phyloP scores from a whole-genome alignment of 257 asterid species.

The Lycium ferocissimum region DNA sequence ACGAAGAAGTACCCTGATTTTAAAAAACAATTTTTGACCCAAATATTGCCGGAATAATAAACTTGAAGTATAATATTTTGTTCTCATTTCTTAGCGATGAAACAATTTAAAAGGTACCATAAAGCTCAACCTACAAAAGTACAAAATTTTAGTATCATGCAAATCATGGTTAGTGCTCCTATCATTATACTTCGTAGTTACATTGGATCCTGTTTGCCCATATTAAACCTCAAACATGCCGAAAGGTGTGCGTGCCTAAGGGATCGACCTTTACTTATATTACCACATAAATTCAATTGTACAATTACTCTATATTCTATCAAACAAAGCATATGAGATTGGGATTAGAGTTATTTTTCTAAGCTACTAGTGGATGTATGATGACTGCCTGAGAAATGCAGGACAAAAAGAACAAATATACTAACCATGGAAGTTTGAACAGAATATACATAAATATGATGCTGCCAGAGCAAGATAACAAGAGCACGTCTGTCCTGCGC shows the following conservation, averaged over 20 bases:
- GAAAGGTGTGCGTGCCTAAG: not conserved
- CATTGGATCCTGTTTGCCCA: not conserved
- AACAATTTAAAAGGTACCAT: not conserved
- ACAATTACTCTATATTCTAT: not conserved
- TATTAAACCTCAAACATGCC: not conserved
- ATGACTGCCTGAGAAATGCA: constrained; percentile 7
- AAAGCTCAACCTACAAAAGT: not conserved
- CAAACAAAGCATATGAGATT: constrained; percentile 11
- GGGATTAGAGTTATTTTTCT: not conserved
- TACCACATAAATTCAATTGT: not conserved
- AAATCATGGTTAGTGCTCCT: not conserved
- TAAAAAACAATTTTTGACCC: not conserved
- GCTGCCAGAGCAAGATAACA: not conserved
- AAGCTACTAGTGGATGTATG: constrained; percentile 8
- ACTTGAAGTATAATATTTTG: not conserved
- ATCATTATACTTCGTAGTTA: not conserved
- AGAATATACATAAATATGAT: not conserved
- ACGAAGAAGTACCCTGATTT: not conserved
- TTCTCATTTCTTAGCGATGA: not conserved
- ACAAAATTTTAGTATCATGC: not conserved
- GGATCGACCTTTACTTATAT: not conserved
- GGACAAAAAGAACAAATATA: not conserved
- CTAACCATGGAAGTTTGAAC: not conserved
- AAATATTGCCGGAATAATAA: not conserved
- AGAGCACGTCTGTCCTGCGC: not conserved